Evolutionary conservation across 2,329 filamentous ascomycete species (phyloP).

Genomic region (Exophiala viscosa): DNA sequence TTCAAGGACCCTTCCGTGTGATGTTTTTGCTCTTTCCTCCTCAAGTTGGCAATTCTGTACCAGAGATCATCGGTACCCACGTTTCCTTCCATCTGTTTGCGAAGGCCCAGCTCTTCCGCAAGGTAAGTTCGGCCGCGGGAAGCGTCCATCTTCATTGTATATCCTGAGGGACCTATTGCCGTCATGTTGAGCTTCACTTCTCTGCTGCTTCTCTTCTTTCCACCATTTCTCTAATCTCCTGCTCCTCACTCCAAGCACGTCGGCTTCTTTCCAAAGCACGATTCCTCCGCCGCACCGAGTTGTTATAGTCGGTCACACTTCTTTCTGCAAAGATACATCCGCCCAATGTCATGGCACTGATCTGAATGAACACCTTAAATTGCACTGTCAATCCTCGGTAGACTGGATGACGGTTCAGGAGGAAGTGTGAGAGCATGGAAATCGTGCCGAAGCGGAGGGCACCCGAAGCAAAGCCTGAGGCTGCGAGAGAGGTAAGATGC

Average conservation of each 20-base stretch:
- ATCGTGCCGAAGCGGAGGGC: conserved; percentile 45
- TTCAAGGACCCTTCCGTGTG: too few relatives aligned
- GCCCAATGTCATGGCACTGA: conserved; percentile 46
- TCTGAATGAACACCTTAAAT: conserved; percentile 49
- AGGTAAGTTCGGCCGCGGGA: too few relatives aligned
- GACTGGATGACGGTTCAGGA: conserved; percentile 39
- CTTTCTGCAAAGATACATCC: conserved; percentile 49
- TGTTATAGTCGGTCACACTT: conserved; percentile 44
- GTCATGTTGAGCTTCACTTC: not conserved
- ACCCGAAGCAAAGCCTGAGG: conserved; percentile 42
- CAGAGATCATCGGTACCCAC: too few relatives aligned
- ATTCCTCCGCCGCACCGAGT: conserved; percentile 39
- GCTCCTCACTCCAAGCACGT: conserved; percentile 29
- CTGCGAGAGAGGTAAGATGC: conserved; percentile 40
- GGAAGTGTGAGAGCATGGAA: conserved; percentile 45
- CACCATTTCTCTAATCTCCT: conserved; percentile 34
- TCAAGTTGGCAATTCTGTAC: too few relatives aligned
- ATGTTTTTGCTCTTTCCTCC: too few relatives aligned
- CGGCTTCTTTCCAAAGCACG: conserved; percentile 32
- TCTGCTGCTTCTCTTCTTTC: conserved; percentile 30
- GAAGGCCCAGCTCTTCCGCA: too few relatives aligned
- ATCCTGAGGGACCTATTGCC: too few relatives aligned
- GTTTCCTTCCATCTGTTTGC: too few relatives aligned
- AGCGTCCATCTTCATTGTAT: too few relatives aligned
- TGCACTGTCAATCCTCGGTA: conserved; percentile 48